Base-by-base conservation (phyloP, 2,329 filamentous ascomycete genomes). In the Diplodia seriata region DNA sequence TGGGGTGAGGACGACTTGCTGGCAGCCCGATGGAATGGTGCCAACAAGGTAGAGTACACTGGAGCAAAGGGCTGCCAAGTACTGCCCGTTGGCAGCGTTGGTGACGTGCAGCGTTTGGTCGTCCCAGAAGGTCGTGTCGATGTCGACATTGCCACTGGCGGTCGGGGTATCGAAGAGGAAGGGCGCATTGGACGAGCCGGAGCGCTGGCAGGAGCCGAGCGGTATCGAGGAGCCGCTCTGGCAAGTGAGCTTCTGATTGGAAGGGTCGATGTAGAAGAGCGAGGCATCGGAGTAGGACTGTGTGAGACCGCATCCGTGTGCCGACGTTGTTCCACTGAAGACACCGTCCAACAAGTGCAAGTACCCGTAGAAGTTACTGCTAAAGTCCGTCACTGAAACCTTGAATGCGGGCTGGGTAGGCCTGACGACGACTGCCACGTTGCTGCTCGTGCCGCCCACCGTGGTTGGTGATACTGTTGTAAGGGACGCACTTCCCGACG, bases 311-410 rank as follows among this genome's bases (percentile, higher is more conserved):
- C 57, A 62, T 0, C 23, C 8, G 29, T 62, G 57, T 11, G 40
- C 40, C 6, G 38, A 40, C 1, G 56, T 26, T 3, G 57, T 62
- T 15, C 57, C 40, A 20, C 26, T 62, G 8, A 14, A 33, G 8
- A 18, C 2, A 3, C 14, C 14, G 26, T 50, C 11, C 6, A 20
- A 7, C 15, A 62, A 15, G 40, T 62, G 4, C 14, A 62, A 15
- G 29, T 62, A 62, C 6, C 57, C 57, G 26, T 33, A 50, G 15
- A 62, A 49, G 15, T 62, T 62, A 18, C 31, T n/a, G 15, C 15
- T 12, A 26, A 62, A 62, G 18, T 62, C 57, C n/a, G 57, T 36
- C 15, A 62, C 29, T 9, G 43, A 31, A 4, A 62, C 4, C 26
- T 49, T 62, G 57, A 62, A 62, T 3, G 57, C 23, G 8, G 40